phyloP scores from a whole-genome alignment of 306 rosid genomes.

The Abrus pulchellus region DNA sequence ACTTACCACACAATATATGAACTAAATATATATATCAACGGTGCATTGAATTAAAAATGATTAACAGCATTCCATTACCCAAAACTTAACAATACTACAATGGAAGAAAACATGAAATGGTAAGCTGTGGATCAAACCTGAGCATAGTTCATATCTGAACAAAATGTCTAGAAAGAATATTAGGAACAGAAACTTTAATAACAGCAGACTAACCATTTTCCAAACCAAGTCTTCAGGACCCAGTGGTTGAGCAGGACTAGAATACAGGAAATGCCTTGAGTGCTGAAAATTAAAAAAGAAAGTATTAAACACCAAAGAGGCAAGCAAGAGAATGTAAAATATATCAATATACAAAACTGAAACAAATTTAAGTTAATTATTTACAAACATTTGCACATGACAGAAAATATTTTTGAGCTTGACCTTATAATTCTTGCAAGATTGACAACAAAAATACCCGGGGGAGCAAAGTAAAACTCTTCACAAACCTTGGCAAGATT shows the following conservation, averaged over 20 bases:
- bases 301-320: slow-evolving; percentile 25
- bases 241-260: slow-evolving; percentile 92
- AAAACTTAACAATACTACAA: slow-evolving; percentile 1
- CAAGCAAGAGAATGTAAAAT: slow-evolving; percentile 27
- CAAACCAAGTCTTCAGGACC: slow-evolving; percentile 98
- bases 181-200: background rate
- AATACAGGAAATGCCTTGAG: slow-evolving; percentile 86
- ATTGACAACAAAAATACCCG: background rate
- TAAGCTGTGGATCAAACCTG: slow-evolving; percentile 18
- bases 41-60: slow-evolving; percentile 9
- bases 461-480: background rate
- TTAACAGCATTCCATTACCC: background rate
- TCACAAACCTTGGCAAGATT: slow-evolving; percentile 84
- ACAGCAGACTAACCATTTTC: slow-evolving; percentile 82
- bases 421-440: slow-evolving; percentile 26
- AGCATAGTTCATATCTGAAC: slow-evolving; percentile 22
- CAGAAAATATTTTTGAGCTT: background rate
- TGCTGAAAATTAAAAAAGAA: slow-evolving; percentile 60
- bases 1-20: background rate
- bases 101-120: slow-evolving; percentile 25
- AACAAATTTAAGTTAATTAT: slow-evolving; percentile 18
- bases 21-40: slow-evolving; percentile 9
- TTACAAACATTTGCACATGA: background rate
- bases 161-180: slow-evolving; percentile 10
- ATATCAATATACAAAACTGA: slow-evolving; percentile 26